Percentiles rank a stretch among this genome's conserved stretches.
These are phyloP conservation scores for Penicillium mononematosum DNA, from an alignment of 495 filamentous ascomycete genomes.

Conservation along the genomic window DNA sequence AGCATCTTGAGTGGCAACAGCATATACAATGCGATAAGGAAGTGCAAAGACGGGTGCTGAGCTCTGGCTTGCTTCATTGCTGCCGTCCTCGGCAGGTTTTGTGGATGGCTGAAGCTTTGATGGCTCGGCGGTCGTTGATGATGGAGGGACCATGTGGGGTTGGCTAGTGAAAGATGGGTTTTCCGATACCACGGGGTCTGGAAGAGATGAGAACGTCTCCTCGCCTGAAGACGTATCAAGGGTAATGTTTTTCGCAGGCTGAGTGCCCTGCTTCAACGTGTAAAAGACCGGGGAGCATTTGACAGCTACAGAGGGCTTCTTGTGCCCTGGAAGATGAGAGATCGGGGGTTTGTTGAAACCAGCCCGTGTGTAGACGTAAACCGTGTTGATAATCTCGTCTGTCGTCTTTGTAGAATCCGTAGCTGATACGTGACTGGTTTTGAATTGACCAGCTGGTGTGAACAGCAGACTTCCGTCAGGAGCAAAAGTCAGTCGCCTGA, in stretches of 20 bases:
- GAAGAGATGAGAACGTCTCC: slow-evolving; percentile 76
- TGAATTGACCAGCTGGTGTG: slow-evolving; percentile 95
- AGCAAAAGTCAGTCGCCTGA: slow-evolving; percentile 88
- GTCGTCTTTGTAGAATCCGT: slow-evolving; percentile 67
- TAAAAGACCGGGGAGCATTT: slow-evolving; percentile 92
- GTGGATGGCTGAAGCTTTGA: slow-evolving; percentile 51
- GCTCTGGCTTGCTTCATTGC: slow-evolving; percentile 48
- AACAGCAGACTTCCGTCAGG: slow-evolving; percentile 94
- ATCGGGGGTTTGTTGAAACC: slow-evolving; percentile 97
- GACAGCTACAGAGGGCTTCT: slow-evolving; percentile 96
- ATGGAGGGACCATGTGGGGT: slow-evolving; percentile 78
- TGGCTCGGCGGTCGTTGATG: slow-evolving; percentile 47
- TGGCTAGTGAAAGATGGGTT: slow-evolving; percentile 51
- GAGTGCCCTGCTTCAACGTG: slow-evolving; percentile 65
- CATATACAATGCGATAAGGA: slow-evolving; percentile 93
- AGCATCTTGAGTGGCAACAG: slow-evolving; percentile 94
- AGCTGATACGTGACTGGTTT: slow-evolving; percentile 67
- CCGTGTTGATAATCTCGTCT: slow-evolving; percentile 92
- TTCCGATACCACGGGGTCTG: slow-evolving; percentile 72
- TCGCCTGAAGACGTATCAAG: slow-evolving; percentile 89
- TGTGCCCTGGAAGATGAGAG: slow-evolving; percentile 95
- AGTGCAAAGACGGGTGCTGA: slow-evolving; percentile 72
- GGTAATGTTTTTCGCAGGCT: slow-evolving; percentile 81
- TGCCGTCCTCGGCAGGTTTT: slow-evolving; percentile 54
- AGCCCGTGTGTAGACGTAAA: slow-evolving; percentile 95